Base-by-base conservation (phyloP, 352 stramenopile genomes). In the Pythium utonaiense region DNA sequence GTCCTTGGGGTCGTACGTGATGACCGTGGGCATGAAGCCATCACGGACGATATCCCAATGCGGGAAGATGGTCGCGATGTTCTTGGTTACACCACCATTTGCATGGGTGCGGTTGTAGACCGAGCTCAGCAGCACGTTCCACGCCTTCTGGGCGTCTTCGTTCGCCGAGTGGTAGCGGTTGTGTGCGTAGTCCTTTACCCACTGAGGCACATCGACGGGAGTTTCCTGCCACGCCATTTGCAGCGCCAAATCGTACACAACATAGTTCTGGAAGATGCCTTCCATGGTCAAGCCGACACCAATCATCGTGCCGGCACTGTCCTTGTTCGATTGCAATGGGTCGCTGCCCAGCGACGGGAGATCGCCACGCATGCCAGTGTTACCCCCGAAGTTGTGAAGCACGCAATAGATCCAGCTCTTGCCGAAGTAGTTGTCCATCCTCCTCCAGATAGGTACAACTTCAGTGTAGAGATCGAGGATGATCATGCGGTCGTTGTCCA, bases 331-430 rank as follows among this genome's bases (percentile, higher is more conserved):
- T 19, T 66, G 28, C 28, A 88, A 69, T 0, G 82, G 84, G 28
- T 86, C 78, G 3, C 49, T 75, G 0, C 60, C 84, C 4, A 90
- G 36, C 7, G 78, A 89, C 30, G 72, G 74, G 6, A 94, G 60
- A 55, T 94, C 83, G 4, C 84, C 84, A 38, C 81, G 79, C 70
- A 94, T 71, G 9, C 84, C 84, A 8, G 83, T 89, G 53, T 82
- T 84, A 13, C 82, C 83, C 21, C 84, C 84, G 70, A 92, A 94
- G 68, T 94, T 94, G 61, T 91, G 84, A 9, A 94, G 66, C 24
- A 94, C 79, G 41, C 84, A 91, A 60, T 90, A 94, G 55, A 94
- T 88, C 80, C 83, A 94, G 61, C 74, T 78, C 60, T 89, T 89
- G 70, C 83, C 80, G 69, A 88, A 91, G 60, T 88, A 90, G 54